Conservation (phyloP, 2,329 filamentous ascomycete genomes). For the Cercospora zeina region DNA sequence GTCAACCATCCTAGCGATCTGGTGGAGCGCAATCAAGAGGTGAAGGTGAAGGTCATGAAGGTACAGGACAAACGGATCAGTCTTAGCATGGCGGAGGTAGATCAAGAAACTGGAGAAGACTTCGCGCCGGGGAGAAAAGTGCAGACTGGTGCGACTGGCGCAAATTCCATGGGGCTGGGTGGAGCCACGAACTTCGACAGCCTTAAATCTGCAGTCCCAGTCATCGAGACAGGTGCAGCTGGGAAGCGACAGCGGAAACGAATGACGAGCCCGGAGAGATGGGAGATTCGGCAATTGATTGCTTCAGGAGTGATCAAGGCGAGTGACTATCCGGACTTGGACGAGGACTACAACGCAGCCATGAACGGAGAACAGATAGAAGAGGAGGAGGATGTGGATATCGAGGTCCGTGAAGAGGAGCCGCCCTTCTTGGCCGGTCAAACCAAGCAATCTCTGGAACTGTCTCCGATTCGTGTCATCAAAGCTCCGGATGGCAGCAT, state of each 20-base stretch:
- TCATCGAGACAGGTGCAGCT: conserved; percentile 59
- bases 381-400: conserved; percentile 94
- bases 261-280: conserved; percentile 93
- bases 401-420: conserved; percentile 93
- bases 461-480: conserved; percentile 93
- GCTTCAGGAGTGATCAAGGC: conserved; percentile 91
- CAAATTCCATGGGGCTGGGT: conserved; percentile 81
- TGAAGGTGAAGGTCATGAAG: conserved; percentile 91
- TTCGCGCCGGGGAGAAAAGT: conserved; percentile 75
- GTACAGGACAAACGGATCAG: conserved; percentile 80
- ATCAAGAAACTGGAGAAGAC: conserved; percentile 84
- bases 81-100: conserved; percentile 95
- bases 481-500: conserved; percentile 98
- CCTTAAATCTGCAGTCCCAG: conserved; percentile 49
- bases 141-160: conserved; percentile 81
- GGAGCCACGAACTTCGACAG: conserved; percentile 54
- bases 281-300: conserved; percentile 96
- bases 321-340: conserved; percentile 88
- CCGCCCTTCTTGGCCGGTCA: conserved; percentile 94
- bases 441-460: conserved; percentile 90
- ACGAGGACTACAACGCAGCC: conserved; percentile 89
- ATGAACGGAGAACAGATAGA: conserved; percentile 85
- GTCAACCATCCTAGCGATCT: conserved; percentile 92
- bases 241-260: conserved; percentile 74
- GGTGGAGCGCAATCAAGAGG: conserved; percentile 73